Evolutionary conservation across 306 rosid species (phyloP).

Genomic region (Trichosanthes cucumerina): DNA sequence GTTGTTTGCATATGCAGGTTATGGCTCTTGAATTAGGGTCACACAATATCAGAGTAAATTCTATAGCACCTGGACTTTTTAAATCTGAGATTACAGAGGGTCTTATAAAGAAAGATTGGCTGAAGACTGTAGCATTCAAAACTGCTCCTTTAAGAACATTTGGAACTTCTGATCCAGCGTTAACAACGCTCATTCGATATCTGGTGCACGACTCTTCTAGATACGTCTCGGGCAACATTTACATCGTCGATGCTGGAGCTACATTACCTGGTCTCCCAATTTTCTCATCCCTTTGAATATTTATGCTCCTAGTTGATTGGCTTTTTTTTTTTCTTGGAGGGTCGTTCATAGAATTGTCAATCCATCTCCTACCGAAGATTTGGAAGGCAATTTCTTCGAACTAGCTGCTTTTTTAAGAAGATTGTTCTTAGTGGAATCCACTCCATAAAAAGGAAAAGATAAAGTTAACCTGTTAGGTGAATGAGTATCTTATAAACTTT

Average conservation of each 20-base stretch:
- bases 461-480: not conserved
- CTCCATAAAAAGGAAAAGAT: not conserved
- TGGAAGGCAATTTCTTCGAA: not conserved
- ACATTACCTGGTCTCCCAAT: constrained; percentile 65
- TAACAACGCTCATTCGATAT: constrained; percentile 62
- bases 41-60: constrained; percentile 67
- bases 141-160: constrained; percentile 38
- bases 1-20: constrained; percentile 26
- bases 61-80: constrained; percentile 69
- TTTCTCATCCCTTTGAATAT: constrained; percentile 53
- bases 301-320: not conserved
- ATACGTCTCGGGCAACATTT: constrained; percentile 60
- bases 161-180: constrained; percentile 63
- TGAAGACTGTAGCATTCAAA: constrained; percentile 38
- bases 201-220: constrained; percentile 63
- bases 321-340: not conserved
- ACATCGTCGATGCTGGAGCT: constrained; percentile 54
- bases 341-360: not conserved
- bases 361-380: not conserved
- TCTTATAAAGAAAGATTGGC: constrained; percentile 60
- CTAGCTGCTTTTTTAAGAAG: no score
- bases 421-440: not conserved
- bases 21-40: constrained; percentile 77
- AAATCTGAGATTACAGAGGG: constrained; percentile 64
- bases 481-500: not conserved